Evolutionary conservation across 345 rosid genomes (phyloP).

Genomic region (Sapria himalayana): DNA sequence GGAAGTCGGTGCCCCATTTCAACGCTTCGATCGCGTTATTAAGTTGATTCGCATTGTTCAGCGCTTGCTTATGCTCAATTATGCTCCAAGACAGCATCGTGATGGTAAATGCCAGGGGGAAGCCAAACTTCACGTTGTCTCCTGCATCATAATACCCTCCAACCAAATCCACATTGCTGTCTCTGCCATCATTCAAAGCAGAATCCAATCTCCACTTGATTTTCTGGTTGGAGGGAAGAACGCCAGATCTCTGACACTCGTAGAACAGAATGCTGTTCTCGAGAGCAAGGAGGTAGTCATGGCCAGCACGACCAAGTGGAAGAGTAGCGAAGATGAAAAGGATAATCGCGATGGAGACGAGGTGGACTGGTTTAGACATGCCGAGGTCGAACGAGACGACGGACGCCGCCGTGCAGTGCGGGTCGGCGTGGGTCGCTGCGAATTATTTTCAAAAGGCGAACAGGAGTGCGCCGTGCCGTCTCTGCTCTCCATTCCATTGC

Average conservation of each 20-base stretch:
- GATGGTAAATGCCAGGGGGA: constrained; percentile 94
- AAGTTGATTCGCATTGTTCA: constrained; percentile 60
- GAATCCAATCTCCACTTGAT: constrained; percentile 86
- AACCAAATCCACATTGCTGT: constrained; percentile 95
- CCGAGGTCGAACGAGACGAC: no score
- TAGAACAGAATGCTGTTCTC: constrained; percentile 84
- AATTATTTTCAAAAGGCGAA: no score
- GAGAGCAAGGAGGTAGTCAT: constrained; percentile 87
- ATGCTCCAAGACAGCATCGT: constrained; percentile 99
- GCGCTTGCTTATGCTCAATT: constrained; percentile 67
- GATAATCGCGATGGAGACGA: constrained; percentile 21
- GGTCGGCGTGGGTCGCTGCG: no score
- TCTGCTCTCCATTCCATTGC: no score
- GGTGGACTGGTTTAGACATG: constrained; percentile 18
- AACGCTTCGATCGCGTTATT: constrained; percentile 70
- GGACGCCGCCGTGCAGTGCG: no score
- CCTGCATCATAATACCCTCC: constrained; percentile 99
- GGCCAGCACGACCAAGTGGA: constrained; percentile 48
- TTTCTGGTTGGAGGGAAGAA: constrained; percentile 66
- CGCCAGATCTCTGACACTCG: constrained; percentile 97
- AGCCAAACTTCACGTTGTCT: constrained; percentile 96
- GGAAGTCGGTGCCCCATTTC: constrained; percentile 94
- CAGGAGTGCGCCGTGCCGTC: no score
- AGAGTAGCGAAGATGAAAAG: constrained; percentile 34
- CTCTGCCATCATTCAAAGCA: constrained; percentile 78